Percentiles rank a stretch among this genome's conserved stretches.
These are phyloP conservation scores for Carnegiea gigantea DNA, from an alignment of 179 eudicot genomes.

Conservation along the genomic window DNA sequence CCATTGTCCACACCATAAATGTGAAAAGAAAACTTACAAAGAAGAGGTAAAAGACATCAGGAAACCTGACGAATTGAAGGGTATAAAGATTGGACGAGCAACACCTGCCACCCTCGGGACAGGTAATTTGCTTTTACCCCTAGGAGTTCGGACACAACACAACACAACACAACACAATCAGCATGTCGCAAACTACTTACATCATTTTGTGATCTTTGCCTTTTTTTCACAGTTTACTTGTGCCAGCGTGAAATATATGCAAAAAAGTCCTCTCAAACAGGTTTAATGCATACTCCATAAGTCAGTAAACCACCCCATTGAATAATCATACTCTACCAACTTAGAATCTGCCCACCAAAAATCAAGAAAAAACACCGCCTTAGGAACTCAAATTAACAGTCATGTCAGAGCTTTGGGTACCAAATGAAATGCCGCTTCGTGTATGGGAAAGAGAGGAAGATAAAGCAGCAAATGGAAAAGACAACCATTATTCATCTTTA, in stretches of 20 bases:
- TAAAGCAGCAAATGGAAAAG: background rate
- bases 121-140: background rate
- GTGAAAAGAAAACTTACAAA: background rate
- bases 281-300: background rate
- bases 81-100: background rate
- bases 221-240: background rate
- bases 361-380: background rate
- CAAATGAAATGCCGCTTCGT: background rate
- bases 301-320: background rate
- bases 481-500: background rate
- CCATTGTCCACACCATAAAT: background rate
- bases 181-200: background rate
- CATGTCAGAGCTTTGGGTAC: background rate
- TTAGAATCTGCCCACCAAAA: too few species aligned
- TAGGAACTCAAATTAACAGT: background rate
- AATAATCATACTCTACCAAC: background rate
- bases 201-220: background rate
- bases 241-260: background rate
- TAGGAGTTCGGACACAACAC: background rate
- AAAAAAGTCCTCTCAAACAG: conserved; percentile 3
- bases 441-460: background rate
- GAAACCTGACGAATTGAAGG: background rate
- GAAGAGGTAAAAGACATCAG: background rate
- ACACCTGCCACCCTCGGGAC: conserved; percentile 11
- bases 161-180: background rate